Evolutionary conservation across 805 yeast species (phyloP), one percentile per base, ranked within the genome.

Genomic region (Wickerhamiella domercqiae): DNA sequence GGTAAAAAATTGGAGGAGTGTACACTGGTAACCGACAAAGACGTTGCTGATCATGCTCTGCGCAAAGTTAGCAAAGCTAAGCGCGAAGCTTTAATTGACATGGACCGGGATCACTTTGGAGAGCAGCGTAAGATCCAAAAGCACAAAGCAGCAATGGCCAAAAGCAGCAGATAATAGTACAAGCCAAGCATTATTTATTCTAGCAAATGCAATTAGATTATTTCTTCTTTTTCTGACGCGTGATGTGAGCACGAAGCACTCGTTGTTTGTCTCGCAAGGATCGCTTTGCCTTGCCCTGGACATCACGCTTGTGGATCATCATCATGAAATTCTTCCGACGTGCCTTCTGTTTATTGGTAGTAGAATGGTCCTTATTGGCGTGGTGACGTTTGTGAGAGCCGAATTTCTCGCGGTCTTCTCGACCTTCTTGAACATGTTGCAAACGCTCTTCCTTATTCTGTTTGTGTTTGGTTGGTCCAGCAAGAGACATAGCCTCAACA

Each of bases 251-350:
- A 45, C 77, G 67, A 50, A 90, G 62, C 15, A 80, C 74, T 57
- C 75, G 80, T 59, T 86, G 96, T 59, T 83, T 76, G 57, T 90
- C 97, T 51, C 94, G 70, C 50, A 90, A 66, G 40, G 95, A 81
- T 69, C 78, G 67, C 62, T 77, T 80, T 46, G 78, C 86, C 60
- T 90, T 90, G 45, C 97, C 97, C 60, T 81, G 93, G 29, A 90
- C 97, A 36, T 81, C 75, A 52, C 74, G 74, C 64, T 87, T 90
- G 61, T 90, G 99, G 49, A 90, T 81, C 87, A 81, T 81, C 99
- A 90, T 90, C 56, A 90, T 87, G 55, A 84, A 90, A 62, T 90
- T 90, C 94, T 90, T 90, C 83, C 83, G 83, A 60, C 97, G 72
- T 18, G 84, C 93, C 72, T 90, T 90, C 62, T 93, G 96, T 61